Conservation (phyloP, 495 filamentous ascomycete genomes). For the Oidiodendron maius region DNA sequence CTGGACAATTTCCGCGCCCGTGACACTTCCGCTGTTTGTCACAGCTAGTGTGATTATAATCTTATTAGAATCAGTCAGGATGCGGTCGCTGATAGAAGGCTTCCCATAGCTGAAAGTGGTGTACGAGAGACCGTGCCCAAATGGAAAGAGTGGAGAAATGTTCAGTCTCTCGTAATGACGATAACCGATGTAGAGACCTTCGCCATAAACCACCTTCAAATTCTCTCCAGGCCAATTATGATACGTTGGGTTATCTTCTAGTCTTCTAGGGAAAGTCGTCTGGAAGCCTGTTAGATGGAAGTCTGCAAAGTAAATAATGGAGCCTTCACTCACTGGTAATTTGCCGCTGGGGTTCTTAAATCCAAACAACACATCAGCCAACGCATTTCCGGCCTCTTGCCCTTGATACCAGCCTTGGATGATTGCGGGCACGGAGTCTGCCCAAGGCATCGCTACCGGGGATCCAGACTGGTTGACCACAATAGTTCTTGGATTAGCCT, state of each 20-base stretch:
- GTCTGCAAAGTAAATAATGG: constrained; percentile 20
- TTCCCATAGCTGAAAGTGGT: constrained; percentile 67
- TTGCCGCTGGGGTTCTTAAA: constrained; percentile 61
- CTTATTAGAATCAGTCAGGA: constrained; percentile 44
- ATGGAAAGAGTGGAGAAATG: constrained; percentile 64
- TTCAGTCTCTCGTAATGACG: constrained; percentile 72
- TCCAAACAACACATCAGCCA: constrained; percentile 63
- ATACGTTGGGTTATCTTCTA: constrained; percentile 78
- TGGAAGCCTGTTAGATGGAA: constrained; percentile 44
- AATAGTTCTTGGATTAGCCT: constrained; percentile 66
- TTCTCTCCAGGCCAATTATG: constrained; percentile 83
- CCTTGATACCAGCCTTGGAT: constrained; percentile 67
- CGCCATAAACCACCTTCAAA: constrained; percentile 71
- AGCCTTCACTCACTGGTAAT: constrained; percentile 36
- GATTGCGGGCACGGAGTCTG: constrained; percentile 57
- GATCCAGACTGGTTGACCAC: constrained; percentile 83
- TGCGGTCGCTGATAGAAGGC: constrained; percentile 42
- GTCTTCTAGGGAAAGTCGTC: constrained; percentile 74
- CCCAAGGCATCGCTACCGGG: constrained; percentile 84
- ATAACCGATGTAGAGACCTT: constrained; percentile 81
- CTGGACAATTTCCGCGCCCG: constrained; percentile 75
- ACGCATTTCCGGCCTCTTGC: constrained; percentile 63
- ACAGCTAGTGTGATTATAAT: constrained; percentile 59
- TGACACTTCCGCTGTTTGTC: constrained; percentile 58
- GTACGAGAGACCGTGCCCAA: constrained; percentile 81